These are phyloP conservation scores for Ustilago sp. DNA, from an alignment of 1,284 basidiomycete genomes.

Conservation along the genomic window DNA sequence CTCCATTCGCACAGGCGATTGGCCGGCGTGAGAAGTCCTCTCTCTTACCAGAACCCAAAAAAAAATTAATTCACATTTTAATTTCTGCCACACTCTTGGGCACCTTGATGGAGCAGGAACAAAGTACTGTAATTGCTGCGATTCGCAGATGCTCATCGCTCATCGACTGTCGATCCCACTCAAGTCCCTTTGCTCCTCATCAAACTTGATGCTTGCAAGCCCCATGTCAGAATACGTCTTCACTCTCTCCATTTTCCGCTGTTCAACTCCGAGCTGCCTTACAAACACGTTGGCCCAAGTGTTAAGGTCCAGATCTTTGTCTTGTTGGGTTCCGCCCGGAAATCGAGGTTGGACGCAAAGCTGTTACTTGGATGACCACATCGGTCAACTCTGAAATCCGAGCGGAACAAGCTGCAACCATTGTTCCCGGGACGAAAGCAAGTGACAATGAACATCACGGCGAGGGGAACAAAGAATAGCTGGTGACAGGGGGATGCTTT, in stretches of 20 bases:
- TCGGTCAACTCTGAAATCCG: background rate
- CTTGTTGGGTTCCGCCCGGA: background rate
- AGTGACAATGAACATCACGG: background rate
- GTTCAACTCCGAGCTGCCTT: background rate
- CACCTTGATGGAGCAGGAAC: constrained; percentile 2
- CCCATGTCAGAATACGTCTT: background rate
- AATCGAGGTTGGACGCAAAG: background rate
- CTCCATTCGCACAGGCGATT: constrained; percentile 4
- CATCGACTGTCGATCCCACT: background rate
- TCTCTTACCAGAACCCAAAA: constrained; percentile 7
- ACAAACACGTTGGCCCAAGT: background rate
- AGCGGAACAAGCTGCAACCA: background rate
- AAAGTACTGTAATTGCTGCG: background rate
- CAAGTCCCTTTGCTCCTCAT: background rate
- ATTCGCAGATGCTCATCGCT: background rate
- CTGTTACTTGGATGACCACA: background rate
- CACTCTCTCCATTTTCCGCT: background rate
- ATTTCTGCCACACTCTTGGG: background rate
- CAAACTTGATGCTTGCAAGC: background rate
- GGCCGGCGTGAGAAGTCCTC: constrained; percentile 14
- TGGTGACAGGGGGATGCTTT: background rate
- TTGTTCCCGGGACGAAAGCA: background rate
- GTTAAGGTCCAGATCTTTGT: background rate
- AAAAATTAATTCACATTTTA: background rate
- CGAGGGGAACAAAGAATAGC: background rate